Evolutionary conservation across 177 flowering plant species (phyloP).

Genomic region (Vitis hybrid): DNA sequence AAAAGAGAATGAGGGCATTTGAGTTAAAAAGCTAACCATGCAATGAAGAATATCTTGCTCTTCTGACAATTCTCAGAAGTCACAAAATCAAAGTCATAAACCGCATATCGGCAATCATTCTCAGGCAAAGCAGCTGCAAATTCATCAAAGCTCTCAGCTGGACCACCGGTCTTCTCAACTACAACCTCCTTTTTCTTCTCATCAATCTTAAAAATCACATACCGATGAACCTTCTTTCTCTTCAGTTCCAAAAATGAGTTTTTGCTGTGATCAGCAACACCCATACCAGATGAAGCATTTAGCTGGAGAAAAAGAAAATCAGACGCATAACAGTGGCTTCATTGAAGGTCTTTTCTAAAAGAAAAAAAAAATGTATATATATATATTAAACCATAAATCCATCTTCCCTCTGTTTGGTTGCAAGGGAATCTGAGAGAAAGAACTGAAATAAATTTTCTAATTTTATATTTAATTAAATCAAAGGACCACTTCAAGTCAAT

Average conservation of each 20-base stretch:
- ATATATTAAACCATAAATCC: too few relatives aligned
- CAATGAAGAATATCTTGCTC: slow-evolving; percentile 85
- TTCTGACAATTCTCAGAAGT: slow-evolving; percentile 76
- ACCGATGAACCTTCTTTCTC: slow-evolving; percentile 67
- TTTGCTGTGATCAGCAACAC: slow-evolving; percentile 58
- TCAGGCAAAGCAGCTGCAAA: slow-evolving; percentile 65
- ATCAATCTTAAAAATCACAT: slow-evolving; percentile 70
- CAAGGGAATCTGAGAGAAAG: too few relatives aligned
- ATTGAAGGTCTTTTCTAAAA: background rate
- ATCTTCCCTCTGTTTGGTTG: too few relatives aligned
- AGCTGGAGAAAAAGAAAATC: slow-evolving; percentile 37
- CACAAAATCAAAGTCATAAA: slow-evolving; percentile 74
- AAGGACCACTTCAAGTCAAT: too few relatives aligned
- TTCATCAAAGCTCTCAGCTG: slow-evolving; percentile 71
- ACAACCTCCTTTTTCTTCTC: slow-evolving; percentile 71
- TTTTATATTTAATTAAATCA: too few relatives aligned
- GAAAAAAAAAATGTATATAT: background rate
- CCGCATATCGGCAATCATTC: slow-evolving; percentile 75
- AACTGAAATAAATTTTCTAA: too few relatives aligned
- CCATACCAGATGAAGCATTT: slow-evolving; percentile 76
- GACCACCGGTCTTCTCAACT: slow-evolving; percentile 72
- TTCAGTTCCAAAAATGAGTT: slow-evolving; percentile 49
- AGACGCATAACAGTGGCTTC: background rate
- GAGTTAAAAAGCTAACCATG: slow-evolving; percentile 49
- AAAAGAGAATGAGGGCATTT: background rate